phyloP scores from a whole-genome alignment of 2,329 filamentous ascomycete species.

The Boeremia exigua region DNA sequence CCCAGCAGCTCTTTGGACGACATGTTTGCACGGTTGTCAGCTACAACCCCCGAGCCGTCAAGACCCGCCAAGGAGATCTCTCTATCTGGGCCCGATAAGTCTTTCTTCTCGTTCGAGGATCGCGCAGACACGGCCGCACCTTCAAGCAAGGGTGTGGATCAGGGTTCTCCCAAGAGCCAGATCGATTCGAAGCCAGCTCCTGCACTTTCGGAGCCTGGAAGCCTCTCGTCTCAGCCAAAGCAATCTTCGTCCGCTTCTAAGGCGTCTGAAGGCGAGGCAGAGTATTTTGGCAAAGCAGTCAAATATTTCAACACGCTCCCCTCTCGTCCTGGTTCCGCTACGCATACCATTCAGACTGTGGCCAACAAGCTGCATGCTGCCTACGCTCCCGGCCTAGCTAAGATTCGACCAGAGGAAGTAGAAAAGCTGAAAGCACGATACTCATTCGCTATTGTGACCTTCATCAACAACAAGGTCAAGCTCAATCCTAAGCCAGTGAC shows the following conservation, averaged over 20 bases:
- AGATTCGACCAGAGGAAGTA: conserved; percentile 8
- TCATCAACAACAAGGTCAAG: conserved; percentile 26
- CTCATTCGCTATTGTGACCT: conserved; percentile 27
- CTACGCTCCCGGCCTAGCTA: conserved; percentile 7
- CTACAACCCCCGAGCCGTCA: background rate
- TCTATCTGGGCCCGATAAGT: background rate
- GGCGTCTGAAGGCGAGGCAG: conserved; percentile 12
- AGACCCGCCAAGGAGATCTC: background rate
- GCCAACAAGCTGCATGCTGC: conserved; percentile 24
- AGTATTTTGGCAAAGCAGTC: conserved; percentile 27
- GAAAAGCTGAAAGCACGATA: conserved; percentile 26
- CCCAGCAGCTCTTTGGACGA: conserved; percentile 22
- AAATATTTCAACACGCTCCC: conserved; percentile 26
- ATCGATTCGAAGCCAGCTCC: background rate
- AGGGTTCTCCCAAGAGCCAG: too few relatives aligned
- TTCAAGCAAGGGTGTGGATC: background rate
- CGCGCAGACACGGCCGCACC: background rate
- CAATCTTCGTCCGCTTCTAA: too few relatives aligned
- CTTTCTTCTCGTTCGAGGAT: conserved; percentile 13
- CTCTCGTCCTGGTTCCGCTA: background rate
- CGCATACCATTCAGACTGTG: conserved; percentile 23
- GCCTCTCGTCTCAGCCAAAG: background rate
- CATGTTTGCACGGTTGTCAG: conserved; percentile 29
- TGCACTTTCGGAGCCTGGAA: background rate
- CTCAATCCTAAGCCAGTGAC: conserved; percentile 15